phyloP scores from a whole-genome alignment of 495 filamentous ascomycete species.

The Lentithecium fluviatile region DNA sequence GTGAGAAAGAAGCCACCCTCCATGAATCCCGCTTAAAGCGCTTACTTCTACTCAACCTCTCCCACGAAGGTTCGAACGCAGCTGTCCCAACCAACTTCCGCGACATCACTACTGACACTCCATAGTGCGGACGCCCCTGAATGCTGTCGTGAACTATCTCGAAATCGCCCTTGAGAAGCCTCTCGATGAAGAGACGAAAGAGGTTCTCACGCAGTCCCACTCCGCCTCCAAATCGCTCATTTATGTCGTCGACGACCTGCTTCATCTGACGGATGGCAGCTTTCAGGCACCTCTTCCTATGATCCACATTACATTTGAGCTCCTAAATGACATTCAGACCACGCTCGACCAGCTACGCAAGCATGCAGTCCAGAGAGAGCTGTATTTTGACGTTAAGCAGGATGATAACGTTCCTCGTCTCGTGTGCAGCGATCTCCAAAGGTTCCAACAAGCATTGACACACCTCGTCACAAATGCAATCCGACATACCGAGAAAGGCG shows the following conservation, averaged over 20 bases:
- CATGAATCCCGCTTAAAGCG: slow-evolving; percentile 17
- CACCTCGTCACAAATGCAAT: slow-evolving; percentile 19
- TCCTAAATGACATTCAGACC: neutral
- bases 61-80: slow-evolving; percentile 13
- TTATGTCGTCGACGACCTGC: slow-evolving; percentile 20
- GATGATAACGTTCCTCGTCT: slow-evolving; percentile 6
- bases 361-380: slow-evolving; percentile 8
- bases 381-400: slow-evolving; percentile 9
- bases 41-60: slow-evolving; percentile 17
- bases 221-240: slow-evolving; percentile 18
- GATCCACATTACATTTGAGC: slow-evolving; percentile 4
- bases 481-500: slow-evolving; percentile 8
- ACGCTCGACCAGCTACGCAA: slow-evolving; percentile 3
- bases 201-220: slow-evolving; percentile 9
- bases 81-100: neutral
- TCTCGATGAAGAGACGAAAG: slow-evolving; percentile 2
- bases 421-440: slow-evolving; percentile 12
- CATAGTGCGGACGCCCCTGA: slow-evolving; percentile 20
- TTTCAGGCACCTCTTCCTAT: slow-evolving; percentile 4
- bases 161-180: slow-evolving; percentile 21
- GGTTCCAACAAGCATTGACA: slow-evolving; percentile 15
- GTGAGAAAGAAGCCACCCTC: slow-evolving; percentile 19
- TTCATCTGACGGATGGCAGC: slow-evolving; percentile 9
- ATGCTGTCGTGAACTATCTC: slow-evolving; percentile 20
- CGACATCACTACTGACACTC: neutral